Percentiles rank a stretch among this genome's conserved stretches.
Evolutionary conservation across 2,329 filamentous ascomycete species (phyloP).

Genomic region (Aspergillus chevalieri): DNA sequence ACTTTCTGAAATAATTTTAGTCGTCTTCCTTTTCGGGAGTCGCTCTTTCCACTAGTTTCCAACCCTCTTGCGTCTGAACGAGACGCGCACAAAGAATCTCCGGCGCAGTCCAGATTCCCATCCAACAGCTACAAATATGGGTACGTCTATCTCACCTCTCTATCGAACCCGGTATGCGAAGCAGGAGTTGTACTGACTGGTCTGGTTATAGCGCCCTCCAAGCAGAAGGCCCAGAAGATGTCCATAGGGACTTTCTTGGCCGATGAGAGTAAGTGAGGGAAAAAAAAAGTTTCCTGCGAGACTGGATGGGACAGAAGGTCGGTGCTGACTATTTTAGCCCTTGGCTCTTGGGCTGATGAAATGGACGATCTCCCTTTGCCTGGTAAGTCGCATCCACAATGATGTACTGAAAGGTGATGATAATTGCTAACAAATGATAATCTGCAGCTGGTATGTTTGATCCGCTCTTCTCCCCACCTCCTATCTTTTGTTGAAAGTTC

Average conservation of each 20-base stretch:
- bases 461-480: slow-evolving; percentile 2
- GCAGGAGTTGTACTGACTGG: slow-evolving; percentile 36
- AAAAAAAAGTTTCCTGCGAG: not conserved
- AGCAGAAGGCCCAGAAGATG: slow-evolving; percentile 94
- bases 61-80: slow-evolving; percentile 15
- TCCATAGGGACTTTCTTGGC: slow-evolving; percentile 92
- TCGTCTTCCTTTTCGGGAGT: slow-evolving; percentile 16
- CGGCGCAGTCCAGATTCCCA: slow-evolving; percentile 32
- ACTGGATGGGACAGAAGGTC: slow-evolving; percentile 7
- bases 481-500: slow-evolving; percentile 3
- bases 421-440: slow-evolving; percentile 10
- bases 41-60: slow-evolving; percentile 14
- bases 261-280: slow-evolving; percentile 68
- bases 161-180: not conserved
- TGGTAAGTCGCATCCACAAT: slow-evolving; percentile 50
- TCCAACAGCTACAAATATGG: slow-evolving; percentile 55
- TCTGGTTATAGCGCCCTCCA: slow-evolving; percentile 67
- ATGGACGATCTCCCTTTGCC: slow-evolving; percentile 79
- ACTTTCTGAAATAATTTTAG: slow-evolving; percentile 6
- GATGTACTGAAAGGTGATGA: slow-evolving; percentile 3
- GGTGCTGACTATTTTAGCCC: slow-evolving; percentile 45
- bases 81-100: slow-evolving; percentile 35
- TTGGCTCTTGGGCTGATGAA: slow-evolving; percentile 97
- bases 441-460: slow-evolving; percentile 27
- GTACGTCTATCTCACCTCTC: slow-evolving; percentile 30